Conservation (phyloP, 2,329 filamentous ascomycete species). For the Aspergillaceae sp. region DNA sequence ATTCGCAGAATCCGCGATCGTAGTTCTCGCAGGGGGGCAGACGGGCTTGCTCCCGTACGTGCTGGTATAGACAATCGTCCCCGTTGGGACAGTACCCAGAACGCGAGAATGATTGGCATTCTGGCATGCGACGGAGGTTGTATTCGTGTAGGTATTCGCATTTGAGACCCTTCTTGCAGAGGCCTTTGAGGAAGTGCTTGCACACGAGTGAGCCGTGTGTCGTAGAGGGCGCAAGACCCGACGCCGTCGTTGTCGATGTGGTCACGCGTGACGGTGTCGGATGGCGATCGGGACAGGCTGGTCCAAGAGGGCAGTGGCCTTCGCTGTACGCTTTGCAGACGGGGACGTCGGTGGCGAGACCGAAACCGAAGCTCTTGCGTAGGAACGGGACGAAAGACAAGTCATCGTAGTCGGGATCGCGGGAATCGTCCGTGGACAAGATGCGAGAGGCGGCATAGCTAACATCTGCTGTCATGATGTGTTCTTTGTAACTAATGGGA, state of each 20-base stretch:
- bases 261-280: conserved; percentile 40
- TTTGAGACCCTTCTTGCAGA: conserved; percentile 94
- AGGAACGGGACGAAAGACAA: conserved; percentile 86
- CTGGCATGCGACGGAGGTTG: conserved; percentile 95
- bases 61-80: conserved; percentile 89
- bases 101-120: conserved; percentile 91
- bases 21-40: conserved; percentile 81
- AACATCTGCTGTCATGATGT: conserved; percentile 28
- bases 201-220: conserved; percentile 63
- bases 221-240: conserved; percentile 32
- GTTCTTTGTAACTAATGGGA: background rate
- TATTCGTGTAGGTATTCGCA: conserved; percentile 99
- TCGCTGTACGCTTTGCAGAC: conserved; percentile 78
- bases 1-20: conserved; percentile 85
- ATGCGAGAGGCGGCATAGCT: conserved; percentile 25
- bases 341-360: conserved; percentile 67
- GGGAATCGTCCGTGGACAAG: conserved; percentile 27
- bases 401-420: conserved; percentile 45
- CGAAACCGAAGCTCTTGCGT: conserved; percentile 72
- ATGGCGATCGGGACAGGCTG: conserved; percentile 79
- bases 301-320: conserved; percentile 78
- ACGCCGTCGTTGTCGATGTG: conserved; percentile 36
- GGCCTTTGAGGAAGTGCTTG: conserved; percentile 95
- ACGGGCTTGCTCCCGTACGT: conserved; percentile 75
- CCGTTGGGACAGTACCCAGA: conserved; percentile 95